These are phyloP conservation scores for Coemansia sp. DNA, from an alignment of 192 early-diverging fungal genomes.

Conservation along the genomic window DNA sequence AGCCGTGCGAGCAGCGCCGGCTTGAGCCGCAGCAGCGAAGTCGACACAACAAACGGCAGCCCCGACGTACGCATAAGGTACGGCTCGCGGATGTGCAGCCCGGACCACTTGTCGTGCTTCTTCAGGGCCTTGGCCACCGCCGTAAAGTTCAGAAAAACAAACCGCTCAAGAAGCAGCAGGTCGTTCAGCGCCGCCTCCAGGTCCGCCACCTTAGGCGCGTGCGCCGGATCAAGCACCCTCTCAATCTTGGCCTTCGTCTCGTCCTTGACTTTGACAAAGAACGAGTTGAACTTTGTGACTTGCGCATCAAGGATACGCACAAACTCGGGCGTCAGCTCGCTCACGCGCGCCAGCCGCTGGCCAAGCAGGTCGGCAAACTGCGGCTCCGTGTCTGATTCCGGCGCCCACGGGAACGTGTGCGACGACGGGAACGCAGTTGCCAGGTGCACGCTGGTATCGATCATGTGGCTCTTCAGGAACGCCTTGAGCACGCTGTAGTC, in stretches of 20 bases:
- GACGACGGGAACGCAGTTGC: constrained; percentile 37
- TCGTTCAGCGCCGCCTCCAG: constrained; percentile 55
- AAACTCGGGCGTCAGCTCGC: constrained; percentile 65
- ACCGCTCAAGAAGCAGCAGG: constrained; percentile 72
- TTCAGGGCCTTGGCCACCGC: constrained; percentile 86
- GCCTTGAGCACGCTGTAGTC: constrained; percentile 69
- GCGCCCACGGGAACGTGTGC: constrained; percentile 31
- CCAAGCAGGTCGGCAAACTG: constrained; percentile 61
- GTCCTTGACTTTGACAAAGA: constrained; percentile 44
- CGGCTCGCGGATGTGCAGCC: constrained; percentile 68
- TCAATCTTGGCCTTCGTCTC: constrained; percentile 15
- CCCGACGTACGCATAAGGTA: constrained; percentile 67
- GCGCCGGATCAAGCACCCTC: constrained; percentile 19
- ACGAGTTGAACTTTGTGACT: constrained; percentile 61
- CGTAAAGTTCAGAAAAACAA: constrained; percentile 84
- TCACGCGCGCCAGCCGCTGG: constrained; percentile 55
- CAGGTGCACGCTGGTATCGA: constrained; percentile 54
- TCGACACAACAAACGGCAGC: constrained; percentile 67
- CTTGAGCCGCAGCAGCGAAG: constrained; percentile 65
- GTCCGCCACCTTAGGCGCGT: constrained; percentile 14
- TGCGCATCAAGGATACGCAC: constrained; percentile 63
- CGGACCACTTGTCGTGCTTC: constrained; percentile 83
- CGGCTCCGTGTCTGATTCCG: constrained; percentile 16
- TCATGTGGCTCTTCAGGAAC: constrained; percentile 63
- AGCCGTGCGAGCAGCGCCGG: constrained; percentile 66